phyloP scores from a whole-genome alignment of 805 yeast species.

The Myxozyma kluyveri region DNA sequence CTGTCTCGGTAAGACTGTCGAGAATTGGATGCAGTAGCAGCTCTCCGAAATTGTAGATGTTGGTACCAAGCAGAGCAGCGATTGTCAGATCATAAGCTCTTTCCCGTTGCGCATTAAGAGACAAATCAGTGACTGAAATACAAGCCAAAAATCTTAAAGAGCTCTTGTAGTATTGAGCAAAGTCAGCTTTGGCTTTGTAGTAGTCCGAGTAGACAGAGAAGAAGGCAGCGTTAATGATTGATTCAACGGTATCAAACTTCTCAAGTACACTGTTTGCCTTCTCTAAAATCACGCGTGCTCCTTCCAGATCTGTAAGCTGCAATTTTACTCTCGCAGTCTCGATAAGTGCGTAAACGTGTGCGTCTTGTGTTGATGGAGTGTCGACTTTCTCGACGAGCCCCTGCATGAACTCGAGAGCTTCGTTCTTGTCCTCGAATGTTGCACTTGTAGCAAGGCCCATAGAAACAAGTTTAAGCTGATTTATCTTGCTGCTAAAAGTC shows the following conservation, averaged over 20 bases:
- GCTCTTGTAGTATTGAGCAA: slow-evolving; percentile 75
- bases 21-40: slow-evolving; percentile 85
- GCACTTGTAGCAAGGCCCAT: slow-evolving; percentile 60
- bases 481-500: slow-evolving; percentile 66
- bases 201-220: slow-evolving; percentile 77
- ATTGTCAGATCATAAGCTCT: slow-evolving; percentile 74
- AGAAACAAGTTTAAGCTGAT: slow-evolving; percentile 73
- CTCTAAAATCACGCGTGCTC: slow-evolving; percentile 68
- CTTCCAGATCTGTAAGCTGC: slow-evolving; percentile 51
- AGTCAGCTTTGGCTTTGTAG: slow-evolving; percentile 72
- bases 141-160: slow-evolving; percentile 81
- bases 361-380: slow-evolving; percentile 48
- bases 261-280: slow-evolving; percentile 55
- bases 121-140: slow-evolving; percentile 44
- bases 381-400: slow-evolving; percentile 48
- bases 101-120: slow-evolving; percentile 44
- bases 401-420: slow-evolving; percentile 51
- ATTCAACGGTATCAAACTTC: slow-evolving; percentile 51
- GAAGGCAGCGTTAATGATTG: slow-evolving; percentile 74
- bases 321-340: slow-evolving; percentile 75
- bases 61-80: slow-evolving; percentile 87
- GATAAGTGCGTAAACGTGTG: slow-evolving; percentile 55
- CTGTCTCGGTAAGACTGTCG: slow-evolving; percentile 48
- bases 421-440: slow-evolving; percentile 44
- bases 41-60: slow-evolving; percentile 93